Base-by-base conservation (phyloP, 805 yeast genomes). In the Brettanomyces anomalus region DNA sequence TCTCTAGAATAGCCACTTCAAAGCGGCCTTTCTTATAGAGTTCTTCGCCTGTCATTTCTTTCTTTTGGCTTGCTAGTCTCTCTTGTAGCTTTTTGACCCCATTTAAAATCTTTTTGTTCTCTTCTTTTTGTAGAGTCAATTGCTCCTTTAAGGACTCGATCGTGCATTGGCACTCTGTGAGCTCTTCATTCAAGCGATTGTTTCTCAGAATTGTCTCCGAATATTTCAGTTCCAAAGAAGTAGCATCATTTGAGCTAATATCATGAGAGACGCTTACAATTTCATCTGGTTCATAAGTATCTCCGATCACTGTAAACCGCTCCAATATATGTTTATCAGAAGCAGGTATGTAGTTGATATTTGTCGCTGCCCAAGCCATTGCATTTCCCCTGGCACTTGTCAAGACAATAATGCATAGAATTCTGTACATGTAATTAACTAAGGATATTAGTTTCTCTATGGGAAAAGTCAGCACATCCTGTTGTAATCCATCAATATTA, bases 291-390 rank as follows among this genome's bases (percentile, higher is more conserved):
- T 24, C 28, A 24, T 24, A 24, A 11, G 10, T 11, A 24, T 37
- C 34, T 5, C 34, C n/a, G 35, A n/a, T 21, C 13, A 24, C 28
- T 5, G 36, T 54, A 40, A 52, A 59, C 37, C 43, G 48, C 31
- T 46, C 50, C 24, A 57, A 38, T 4, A 45, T 46, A 15, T 38
- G 41, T 31, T 52, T 58, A 26, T 53, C 43, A 20, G 48, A 48
- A 2, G 20, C 15, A 3, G 51, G 49, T 6, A 56, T 43, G 41
- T 50, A 58, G 32, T 54, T 50, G 24, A 57, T 42, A 41, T 58
- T 57, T 1, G 60, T 51, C 37, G 52, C 44, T 4, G 59, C 60
- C 61, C 57, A 58, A 8, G 60, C 58, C 50, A 46, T 50, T 37
- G 55, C 38, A 16, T 49, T 52, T 7, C 60, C 53, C 5, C 55